Conservation (phyloP, 345 rosid genomes). For the Linum trigynum region DNA sequence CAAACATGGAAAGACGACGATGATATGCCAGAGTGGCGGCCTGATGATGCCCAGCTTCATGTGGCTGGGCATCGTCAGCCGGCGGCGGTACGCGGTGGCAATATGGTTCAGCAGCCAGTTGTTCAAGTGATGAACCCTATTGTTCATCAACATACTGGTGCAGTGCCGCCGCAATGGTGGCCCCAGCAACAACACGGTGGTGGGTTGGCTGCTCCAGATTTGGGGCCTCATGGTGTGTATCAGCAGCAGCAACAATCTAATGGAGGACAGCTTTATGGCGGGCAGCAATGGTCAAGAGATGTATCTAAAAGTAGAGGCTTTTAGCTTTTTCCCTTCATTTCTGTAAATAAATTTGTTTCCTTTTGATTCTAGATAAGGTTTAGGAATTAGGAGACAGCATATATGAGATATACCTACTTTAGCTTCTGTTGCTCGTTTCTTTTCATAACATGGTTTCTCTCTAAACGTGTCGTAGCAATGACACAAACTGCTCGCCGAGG, state of each 20-base stretch:
- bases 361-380: not conserved
- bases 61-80: slow-evolving; percentile 11
- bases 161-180: slow-evolving; percentile 9
- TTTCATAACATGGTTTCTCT: too few relatives aligned
- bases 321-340: slow-evolving; percentile 17
- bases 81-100: too few relatives aligned
- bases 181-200: slow-evolving; percentile 19
- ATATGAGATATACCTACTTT: too few relatives aligned
- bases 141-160: slow-evolving; percentile 2
- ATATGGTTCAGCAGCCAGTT: slow-evolving; percentile 11
- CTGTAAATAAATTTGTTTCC: slow-evolving; percentile 8
- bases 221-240: slow-evolving; percentile 5
- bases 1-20: slow-evolving; percentile 48
- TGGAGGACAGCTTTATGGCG: slow-evolving; percentile 22
- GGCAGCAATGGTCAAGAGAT: slow-evolving; percentile 42
- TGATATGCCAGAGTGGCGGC: slow-evolving; percentile 92
- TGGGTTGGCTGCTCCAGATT: slow-evolving; percentile 19
- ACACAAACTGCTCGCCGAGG: too few relatives aligned
- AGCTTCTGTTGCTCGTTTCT: too few relatives aligned
- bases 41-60: slow-evolving; percentile 29
- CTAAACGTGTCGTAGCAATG: too few relatives aligned
- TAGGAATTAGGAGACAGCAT: too few relatives aligned
- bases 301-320: slow-evolving; percentile 45
- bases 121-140: slow-evolving; percentile 6
- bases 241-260: not conserved